Conservation (phyloP, 2,329 filamentous ascomycete species). For the Colletotrichum musae region DNA sequence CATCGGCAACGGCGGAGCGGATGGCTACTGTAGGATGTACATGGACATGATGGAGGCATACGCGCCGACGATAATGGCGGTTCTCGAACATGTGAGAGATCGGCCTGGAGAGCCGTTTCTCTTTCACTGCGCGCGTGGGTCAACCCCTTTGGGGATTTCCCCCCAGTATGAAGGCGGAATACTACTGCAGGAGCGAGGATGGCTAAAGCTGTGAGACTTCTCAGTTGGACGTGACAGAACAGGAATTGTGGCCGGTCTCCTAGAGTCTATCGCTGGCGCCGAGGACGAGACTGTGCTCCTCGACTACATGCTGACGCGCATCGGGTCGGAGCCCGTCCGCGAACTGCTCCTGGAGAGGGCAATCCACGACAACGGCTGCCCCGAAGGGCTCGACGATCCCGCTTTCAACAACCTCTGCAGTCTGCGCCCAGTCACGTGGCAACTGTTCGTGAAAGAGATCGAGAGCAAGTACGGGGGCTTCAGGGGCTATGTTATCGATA, state of each 20-base stretch:
- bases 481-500: neutral
- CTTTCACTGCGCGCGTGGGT: constrained; percentile 69
- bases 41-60: constrained; percentile 61
- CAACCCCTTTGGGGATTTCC: neutral
- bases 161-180: fast-evolving
- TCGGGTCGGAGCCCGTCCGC: constrained; percentile 9
- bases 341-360: constrained; percentile 2
- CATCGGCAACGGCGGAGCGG: constrained; percentile 58
- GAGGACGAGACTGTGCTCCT: neutral
- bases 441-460: neutral
- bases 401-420: constrained; percentile 8
- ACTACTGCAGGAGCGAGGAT: too few species aligned
- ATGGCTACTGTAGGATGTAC: constrained; percentile 64
- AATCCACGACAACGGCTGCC: neutral
- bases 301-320: constrained; percentile 6
- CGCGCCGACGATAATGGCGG: constrained; percentile 55
- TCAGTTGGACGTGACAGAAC: constrained; percentile 15
- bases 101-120: constrained; percentile 61
- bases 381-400: neutral
- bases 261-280: neutral
- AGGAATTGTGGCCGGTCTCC: constrained; percentile 1
- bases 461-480: neutral
- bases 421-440: neutral
- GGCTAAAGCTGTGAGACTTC: too few species aligned
- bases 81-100: constrained; percentile 65